phyloP scores from a whole-genome alignment of 1,139 yeast genomes.

The Nakaseomyces nivariensis region DNA sequence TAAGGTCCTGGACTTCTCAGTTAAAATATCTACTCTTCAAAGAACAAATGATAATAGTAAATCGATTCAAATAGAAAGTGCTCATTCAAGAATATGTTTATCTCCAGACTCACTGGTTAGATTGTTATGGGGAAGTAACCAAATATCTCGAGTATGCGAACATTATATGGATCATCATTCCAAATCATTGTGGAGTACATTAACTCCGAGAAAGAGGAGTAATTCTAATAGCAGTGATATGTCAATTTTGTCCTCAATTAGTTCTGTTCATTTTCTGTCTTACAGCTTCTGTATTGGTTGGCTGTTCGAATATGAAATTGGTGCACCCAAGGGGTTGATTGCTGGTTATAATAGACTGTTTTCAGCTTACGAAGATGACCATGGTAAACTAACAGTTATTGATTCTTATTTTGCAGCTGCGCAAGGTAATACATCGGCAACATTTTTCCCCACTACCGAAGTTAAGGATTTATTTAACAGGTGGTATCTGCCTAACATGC shows the following conservation, averaged over 20 bases:
- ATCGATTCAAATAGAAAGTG: slow-evolving; percentile 49
- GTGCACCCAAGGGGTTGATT: slow-evolving; percentile 49
- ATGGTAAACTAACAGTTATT: slow-evolving; percentile 56
- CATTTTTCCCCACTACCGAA: slow-evolving; percentile 41
- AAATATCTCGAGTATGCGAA: slow-evolving; percentile 11
- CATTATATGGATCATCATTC: slow-evolving; percentile 15
- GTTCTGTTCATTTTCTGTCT: slow-evolving; percentile 49
- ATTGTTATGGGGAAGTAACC: slow-evolving; percentile 29
- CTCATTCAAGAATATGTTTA: slow-evolving; percentile 46
- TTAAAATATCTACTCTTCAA: slow-evolving; percentile 27
- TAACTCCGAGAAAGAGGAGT: neutral
- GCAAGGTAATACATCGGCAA: slow-evolving; percentile 44
- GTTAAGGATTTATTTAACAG: slow-evolving; percentile 45
- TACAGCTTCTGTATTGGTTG: slow-evolving; percentile 69
- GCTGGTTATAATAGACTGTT: slow-evolving; percentile 65
- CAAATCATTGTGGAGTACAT: slow-evolving; percentile 10
- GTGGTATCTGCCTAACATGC: slow-evolving; percentile 60
- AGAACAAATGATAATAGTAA: slow-evolving; percentile 27
- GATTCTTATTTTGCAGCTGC: slow-evolving; percentile 62
- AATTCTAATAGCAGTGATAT: neutral
- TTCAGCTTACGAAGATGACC: slow-evolving; percentile 48
- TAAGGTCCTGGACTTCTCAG: slow-evolving; percentile 31
- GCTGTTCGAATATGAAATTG: slow-evolving; percentile 43
- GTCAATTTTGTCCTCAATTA: slow-evolving; percentile 8
- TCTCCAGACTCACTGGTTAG: slow-evolving; percentile 44